Conservation (phyloP, 2,329 filamentous ascomycete species). For the Cercospora beticola region DNA sequence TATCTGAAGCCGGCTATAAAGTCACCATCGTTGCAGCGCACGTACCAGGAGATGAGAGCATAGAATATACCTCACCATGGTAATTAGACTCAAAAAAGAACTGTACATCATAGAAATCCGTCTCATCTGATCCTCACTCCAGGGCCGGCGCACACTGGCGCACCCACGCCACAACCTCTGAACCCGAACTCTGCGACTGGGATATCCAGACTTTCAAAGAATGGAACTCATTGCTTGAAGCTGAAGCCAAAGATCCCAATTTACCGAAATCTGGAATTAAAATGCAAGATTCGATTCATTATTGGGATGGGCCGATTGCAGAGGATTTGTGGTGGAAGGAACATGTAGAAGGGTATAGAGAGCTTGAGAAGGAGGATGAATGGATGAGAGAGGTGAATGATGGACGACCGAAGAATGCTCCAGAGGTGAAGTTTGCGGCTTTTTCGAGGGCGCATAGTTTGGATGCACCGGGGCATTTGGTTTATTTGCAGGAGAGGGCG, state of each 20-base stretch:
- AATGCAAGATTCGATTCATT: conserved; percentile 32
- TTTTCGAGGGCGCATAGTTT: conserved; percentile 40
- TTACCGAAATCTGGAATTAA: conserved; percentile 30
- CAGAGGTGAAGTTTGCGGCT: conserved; percentile 31
- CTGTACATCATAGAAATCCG: background rate
- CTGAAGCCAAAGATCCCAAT: conserved; percentile 32
- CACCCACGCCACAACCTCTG: conserved; percentile 40
- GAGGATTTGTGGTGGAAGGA: conserved; percentile 43
- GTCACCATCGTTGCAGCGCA: conserved; percentile 48
- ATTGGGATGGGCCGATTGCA: conserved; percentile 31
- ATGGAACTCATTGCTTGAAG: conserved; percentile 41
- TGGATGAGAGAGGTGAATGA: conserved; percentile 28
- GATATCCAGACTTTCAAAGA: conserved; percentile 45
- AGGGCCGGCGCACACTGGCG: conserved; percentile 53
- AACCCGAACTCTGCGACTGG: conserved; percentile 42
- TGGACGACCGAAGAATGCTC: conserved; percentile 24
- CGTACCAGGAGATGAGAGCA: conserved; percentile 44
- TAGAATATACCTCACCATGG: conserved; percentile 49
- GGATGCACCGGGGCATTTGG: conserved; percentile 42
- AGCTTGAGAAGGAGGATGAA: conserved; percentile 21
- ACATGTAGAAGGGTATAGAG: conserved; percentile 39
- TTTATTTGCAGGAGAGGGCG: conserved; percentile 38
- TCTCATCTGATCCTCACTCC: background rate
- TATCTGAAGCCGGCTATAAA: conserved; percentile 43
- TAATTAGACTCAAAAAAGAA: background rate